These are phyloP conservation scores for Yarrowia sp. DNA, from an alignment of 805 yeast species.

Conservation along the genomic window DNA sequence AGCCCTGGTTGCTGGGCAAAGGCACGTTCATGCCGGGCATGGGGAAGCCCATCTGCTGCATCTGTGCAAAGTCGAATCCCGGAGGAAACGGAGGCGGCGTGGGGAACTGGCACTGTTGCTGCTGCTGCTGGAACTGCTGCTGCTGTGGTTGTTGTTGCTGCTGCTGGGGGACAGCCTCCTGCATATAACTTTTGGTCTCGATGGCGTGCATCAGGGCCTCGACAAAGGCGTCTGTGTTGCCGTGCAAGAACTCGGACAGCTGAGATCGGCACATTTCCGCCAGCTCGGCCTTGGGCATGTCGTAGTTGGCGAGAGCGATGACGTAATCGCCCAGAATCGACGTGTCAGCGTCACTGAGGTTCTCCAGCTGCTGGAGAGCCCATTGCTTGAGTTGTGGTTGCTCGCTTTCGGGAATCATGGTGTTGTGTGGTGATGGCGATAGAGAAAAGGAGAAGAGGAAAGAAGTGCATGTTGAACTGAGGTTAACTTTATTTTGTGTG, in stretches of 20 bases:
- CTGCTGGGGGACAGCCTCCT: neutral
- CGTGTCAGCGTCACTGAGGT: constrained; percentile 43
- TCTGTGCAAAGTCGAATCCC: constrained; percentile 21
- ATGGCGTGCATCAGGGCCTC: constrained; percentile 39
- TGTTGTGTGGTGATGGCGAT: neutral
- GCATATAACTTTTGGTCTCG: constrained; percentile 29
- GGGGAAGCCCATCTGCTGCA: constrained; percentile 27
- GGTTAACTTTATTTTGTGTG: neutral
- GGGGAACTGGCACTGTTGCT: neutral
- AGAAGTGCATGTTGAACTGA: neutral
- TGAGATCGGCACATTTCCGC: constrained; percentile 39
- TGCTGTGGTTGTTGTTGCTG: neutral
- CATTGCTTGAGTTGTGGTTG: constrained; percentile 32
- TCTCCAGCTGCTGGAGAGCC: constrained; percentile 30
- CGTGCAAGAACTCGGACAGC: constrained; percentile 44
- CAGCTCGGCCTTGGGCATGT: constrained; percentile 41
- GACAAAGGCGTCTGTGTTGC: constrained; percentile 39
- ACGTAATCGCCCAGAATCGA: constrained; percentile 48
- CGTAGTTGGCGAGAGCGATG: constrained; percentile 44
- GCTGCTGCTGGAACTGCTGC: constrained; percentile 1
- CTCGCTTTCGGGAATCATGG: constrained; percentile 30
- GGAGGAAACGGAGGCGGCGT: constrained; percentile 20
- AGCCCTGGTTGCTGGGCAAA: constrained; percentile 32
- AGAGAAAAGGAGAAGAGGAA: constrained; percentile 7
- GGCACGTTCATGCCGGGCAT: constrained; percentile 28